phyloP scores from a whole-genome alignment of 2,329 filamentous ascomycete species.

The Aureobasidium leucospermi region DNA sequence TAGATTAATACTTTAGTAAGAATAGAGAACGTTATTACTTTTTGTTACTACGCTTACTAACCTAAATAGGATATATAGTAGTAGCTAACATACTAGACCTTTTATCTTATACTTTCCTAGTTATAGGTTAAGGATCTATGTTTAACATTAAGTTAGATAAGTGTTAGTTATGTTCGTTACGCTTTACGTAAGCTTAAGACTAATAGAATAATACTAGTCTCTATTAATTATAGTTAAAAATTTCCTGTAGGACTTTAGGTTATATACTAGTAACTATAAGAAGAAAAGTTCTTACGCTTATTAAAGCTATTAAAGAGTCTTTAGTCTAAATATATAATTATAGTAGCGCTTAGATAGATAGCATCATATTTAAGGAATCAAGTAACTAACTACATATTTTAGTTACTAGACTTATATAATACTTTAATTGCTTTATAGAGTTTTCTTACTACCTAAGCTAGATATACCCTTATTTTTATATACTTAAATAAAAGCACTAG shows the following conservation, averaged over 20 bases:
- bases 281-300: constrained; percentile 21
- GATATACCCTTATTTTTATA: too few species aligned
- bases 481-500: too few species aligned
- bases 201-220: constrained; percentile 15
- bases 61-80: constrained; percentile 17
- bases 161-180: constrained; percentile 15
- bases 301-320: constrained; percentile 15
- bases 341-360: too few species aligned
- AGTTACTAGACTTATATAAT: too few species aligned
- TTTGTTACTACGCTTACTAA: constrained; percentile 15
- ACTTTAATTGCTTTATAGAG: too few species aligned
- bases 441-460: too few species aligned
- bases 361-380: too few species aligned
- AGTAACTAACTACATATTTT: too few species aligned
- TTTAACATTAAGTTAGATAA: constrained; percentile 16
- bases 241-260: constrained; percentile 23
- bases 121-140: constrained; percentile 10
- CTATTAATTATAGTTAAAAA: constrained; percentile 15
- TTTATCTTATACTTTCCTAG: constrained; percentile 16
- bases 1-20: neutral
- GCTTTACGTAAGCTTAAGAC: neutral
- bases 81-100: constrained; percentile 17
- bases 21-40: too few species aligned
- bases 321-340: neutral
- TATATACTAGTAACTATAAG: constrained; percentile 20